Evolutionary conservation across 2,329 filamentous ascomycete species (phyloP).

Genomic region (Aspergillus quadrilineatus): DNA sequence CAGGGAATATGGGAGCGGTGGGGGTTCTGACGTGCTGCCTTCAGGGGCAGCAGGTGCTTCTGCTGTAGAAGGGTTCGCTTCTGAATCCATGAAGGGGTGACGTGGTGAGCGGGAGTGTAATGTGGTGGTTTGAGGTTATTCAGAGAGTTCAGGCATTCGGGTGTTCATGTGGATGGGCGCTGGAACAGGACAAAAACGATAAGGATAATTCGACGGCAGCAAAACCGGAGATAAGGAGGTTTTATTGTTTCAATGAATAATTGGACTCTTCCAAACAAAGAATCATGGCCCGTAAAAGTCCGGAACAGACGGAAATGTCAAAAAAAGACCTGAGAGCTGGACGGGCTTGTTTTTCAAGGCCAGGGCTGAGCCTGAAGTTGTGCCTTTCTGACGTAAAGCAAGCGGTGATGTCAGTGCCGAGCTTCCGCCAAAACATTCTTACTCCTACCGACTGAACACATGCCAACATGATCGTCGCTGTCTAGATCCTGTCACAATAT

Average conservation of each 20-base stretch:
- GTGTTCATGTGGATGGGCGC: background rate
- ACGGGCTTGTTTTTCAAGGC: background rate
- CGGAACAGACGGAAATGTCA: constrained; percentile 1
- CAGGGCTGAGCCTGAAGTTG: background rate
- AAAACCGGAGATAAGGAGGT: background rate
- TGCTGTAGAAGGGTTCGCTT: constrained; percentile 20
- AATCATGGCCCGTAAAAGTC: background rate
- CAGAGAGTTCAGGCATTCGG: constrained; percentile 6
- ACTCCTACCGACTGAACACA: background rate
- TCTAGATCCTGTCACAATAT: background rate
- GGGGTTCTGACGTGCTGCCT: constrained; percentile 35
- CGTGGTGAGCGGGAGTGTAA: background rate
- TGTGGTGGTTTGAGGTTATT: constrained; percentile 15
- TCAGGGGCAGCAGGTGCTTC: constrained; percentile 18
- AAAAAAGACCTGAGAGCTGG: background rate
- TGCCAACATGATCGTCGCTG: background rate
- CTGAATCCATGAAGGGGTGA: constrained; percentile 36
- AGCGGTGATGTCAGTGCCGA: constrained; percentile 10
- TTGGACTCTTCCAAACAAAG: background rate
- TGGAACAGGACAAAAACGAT: background rate
- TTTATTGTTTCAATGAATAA: background rate
- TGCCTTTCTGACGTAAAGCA: constrained; percentile 1
- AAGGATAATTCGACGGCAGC: background rate
- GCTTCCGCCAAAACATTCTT: constrained; percentile 1
- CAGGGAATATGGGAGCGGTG: constrained; percentile 57